Conservation (phyloP, 129 eudicot genomes). For the Dittrichia graveolens region DNA sequence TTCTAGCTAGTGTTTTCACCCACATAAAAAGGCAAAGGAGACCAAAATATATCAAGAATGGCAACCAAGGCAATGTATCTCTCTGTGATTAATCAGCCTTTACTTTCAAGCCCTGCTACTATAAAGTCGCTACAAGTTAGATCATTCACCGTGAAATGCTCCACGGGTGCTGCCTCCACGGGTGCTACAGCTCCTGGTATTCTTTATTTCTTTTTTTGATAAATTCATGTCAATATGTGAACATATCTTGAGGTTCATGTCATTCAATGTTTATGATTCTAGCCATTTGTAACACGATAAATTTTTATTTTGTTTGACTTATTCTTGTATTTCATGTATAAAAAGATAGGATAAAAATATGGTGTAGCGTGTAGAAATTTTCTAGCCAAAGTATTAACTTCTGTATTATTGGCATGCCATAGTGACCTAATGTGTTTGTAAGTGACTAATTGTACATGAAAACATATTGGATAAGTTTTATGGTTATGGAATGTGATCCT, state of each 20-base stretch:
- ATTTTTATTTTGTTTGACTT: not conserved
- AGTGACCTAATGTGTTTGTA: not conserved
- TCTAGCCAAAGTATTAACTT: not conserved
- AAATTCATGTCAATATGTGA: not conserved
- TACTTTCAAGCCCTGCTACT: slow-evolving; percentile 27
- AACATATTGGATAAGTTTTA: not conserved
- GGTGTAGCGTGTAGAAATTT: not conserved
- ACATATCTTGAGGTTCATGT: not conserved
- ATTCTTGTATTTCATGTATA: not conserved
- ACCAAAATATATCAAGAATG: slow-evolving; percentile 25
- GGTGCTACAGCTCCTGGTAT: slow-evolving; percentile 36
- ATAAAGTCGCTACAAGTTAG: slow-evolving; percentile 35
- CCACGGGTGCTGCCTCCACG: slow-evolving; percentile 43
- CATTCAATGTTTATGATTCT: not conserved
- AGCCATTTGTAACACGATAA: not conserved
- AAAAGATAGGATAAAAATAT: not conserved
- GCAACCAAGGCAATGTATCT: slow-evolving; percentile 45
- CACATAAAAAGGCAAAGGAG: slow-evolving; percentile 10
- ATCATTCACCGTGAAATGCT: slow-evolving; percentile 54
- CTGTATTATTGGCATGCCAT: no score
- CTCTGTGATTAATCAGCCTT: slow-evolving; percentile 36
- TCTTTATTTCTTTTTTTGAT: not conserved
- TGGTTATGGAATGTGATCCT: not conserved
- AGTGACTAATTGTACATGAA: not conserved
- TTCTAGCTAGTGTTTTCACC: no score